phyloP scores from a whole-genome alignment of 2,329 filamentous ascomycete genomes.

The Aspergillus awamori region DNA sequence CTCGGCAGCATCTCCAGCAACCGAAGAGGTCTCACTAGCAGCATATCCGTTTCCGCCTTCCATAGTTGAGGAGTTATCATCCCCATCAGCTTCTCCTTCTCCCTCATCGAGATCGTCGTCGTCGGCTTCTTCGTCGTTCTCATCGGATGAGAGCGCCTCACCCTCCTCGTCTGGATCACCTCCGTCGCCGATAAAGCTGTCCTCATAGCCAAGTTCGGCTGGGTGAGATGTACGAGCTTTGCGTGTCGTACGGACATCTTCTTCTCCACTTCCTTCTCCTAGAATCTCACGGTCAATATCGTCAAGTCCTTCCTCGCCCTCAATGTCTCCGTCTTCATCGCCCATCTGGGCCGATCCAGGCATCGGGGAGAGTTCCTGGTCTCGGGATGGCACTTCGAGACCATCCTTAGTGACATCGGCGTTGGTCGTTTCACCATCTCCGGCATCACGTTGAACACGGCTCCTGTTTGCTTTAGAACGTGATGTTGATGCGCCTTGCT shows the following conservation, averaged over 20 bases:
- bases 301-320: conserved; percentile 39
- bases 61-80: conserved; percentile 38
- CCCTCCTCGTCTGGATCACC: conserved; percentile 29
- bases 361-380: conserved; percentile 26
- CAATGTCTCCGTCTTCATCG: conserved; percentile 32
- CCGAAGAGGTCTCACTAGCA: conserved; percentile 37
- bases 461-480: conserved; percentile 32
- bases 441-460: conserved; percentile 24
- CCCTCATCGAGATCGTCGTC: conserved; percentile 44
- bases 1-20: conserved; percentile 23
- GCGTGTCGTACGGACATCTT: conserved; percentile 30
- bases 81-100: conserved; percentile 31
- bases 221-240: conserved; percentile 22
- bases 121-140: conserved; percentile 29
- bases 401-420: conserved; percentile 18
- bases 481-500: conserved; percentile 17
- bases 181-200: conserved; percentile 31
- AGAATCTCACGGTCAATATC: conserved; percentile 43
- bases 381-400: conserved; percentile 30
- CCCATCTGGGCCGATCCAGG: conserved; percentile 16
- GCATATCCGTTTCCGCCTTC: conserved; percentile 38
- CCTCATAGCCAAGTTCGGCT: conserved; percentile 29
- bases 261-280: conserved; percentile 41
- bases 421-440: conserved; percentile 15
- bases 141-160: conserved; percentile 33